Evolutionary conservation across 768 basidiomycete species (phyloP), one percentile per base, ranked within the genome.

Genomic region (Galerina marginata): DNA sequence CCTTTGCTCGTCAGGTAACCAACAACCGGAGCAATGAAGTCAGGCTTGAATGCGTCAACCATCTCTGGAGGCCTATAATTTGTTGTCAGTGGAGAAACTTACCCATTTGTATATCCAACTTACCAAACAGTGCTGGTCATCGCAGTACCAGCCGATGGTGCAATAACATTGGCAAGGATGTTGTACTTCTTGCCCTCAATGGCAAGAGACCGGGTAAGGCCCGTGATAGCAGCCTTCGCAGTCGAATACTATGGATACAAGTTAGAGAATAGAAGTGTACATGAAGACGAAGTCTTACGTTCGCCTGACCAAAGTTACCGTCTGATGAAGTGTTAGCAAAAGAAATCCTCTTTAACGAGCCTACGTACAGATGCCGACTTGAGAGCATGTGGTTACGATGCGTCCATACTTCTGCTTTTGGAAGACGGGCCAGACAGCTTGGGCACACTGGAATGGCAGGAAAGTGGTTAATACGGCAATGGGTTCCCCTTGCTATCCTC

Each of bases 401-500:
- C 97, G 88, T 29, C 97, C 97, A 71, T 89, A 97, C 75, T 94
- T 95, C 73, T 99, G 96, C 77, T 95, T 91, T 75, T 92, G 91
- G 86, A 99, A 98, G 66, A 93, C 79, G 0, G 96, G 95, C 97
- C 97, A 99, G 25, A 93, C 90, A 5, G 96, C 97, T 70, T 96
- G 92, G 29, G 87, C 89, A 64, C 94, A 95, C 91, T 95, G 60
- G 5, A 47, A 45, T 4, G 29, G 29, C 7, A 2, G 29, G n/a
- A 49, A 15, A 38, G n/a, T 26, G 37, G 45, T 40, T 47, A 25
- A 50, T 15, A 15, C 47, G 29, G 33, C 9, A 29, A n/a, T 14
- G 23, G 33, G n/a, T 33, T 16, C 23, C 25, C 20, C 26, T 1
- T 6, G n/a, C n/a, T 2, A 10, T 33, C 33, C 38, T 53, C 63